Evolutionary conservation across 2,329 filamentous ascomycete genomes (phyloP), one percentile per base, ranked within the genome.

Genomic region (Verticillium klebahnii): DNA sequence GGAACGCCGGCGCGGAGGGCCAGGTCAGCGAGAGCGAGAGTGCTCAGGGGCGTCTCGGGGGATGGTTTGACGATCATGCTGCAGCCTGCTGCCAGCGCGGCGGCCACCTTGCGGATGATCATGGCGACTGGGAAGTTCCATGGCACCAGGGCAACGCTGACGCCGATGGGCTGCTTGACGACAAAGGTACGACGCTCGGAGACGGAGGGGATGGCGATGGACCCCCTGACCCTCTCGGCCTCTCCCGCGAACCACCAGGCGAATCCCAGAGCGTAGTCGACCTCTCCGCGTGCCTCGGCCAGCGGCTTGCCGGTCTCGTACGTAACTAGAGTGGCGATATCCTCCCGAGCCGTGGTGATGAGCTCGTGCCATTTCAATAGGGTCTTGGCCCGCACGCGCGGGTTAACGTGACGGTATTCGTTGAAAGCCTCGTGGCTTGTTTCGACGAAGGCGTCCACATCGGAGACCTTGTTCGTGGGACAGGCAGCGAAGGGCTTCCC

Each of bases 1-100:
- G 90, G 90, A 69, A 93, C 92, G 0, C 90, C 90, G 2, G 89
- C 89, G 67, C 92, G 81, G 64, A 85, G 83, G 64, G 92, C 81
- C 17, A 93, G 77, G 36, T 84, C 84, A 1, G 74, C 75, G 1
- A 77, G 66, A 29, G 88, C 87, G 56, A 89, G 85, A 2, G 61
- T 61, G 2, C 60, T 59, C 17, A 66, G 59, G 4, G 66, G 64
- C 5, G 67, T 65, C 64, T 72, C 72, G 9, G 68, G 67, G n/a
- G 69, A 69, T 14, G 72, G 69, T 55, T 71, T 69, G 34, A 82
- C 83, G 3, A 90, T 63, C 86, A 91, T 84, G 2, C 88, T 91
- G 72, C 89, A 92, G 23, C 89, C 90, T 14, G 89, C 89, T 29
- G 89, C 90, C 32, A 92, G 76, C 1, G 85, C 86, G 0, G 85